phyloP scores from a whole-genome alignment of 2,329 filamentous ascomycete species.

The Colletotrichum sp. region DNA sequence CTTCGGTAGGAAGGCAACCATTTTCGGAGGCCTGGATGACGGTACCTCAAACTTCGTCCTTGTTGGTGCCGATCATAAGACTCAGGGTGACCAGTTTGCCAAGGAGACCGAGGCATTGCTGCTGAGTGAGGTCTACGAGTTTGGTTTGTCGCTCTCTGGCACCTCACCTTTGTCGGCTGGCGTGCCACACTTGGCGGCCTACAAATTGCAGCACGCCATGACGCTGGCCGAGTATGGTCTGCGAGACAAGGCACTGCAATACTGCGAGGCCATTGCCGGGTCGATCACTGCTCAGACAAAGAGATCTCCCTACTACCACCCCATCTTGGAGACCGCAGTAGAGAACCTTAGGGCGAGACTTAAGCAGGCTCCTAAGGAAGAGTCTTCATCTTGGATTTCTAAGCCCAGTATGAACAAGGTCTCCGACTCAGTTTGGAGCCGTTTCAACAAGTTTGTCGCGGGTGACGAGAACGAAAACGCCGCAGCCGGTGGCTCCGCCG shows the following conservation, averaged over 20 bases:
- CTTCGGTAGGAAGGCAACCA: conserved; percentile 73
- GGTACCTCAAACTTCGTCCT: conserved; percentile 79
- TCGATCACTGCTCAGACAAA: conserved; percentile 83
- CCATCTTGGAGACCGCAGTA: conserved; percentile 73
- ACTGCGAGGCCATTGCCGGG: conserved; percentile 83
- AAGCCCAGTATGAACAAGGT: conserved; percentile 97
- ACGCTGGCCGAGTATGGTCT: conserved; percentile 84
- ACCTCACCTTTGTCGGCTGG: conserved; percentile 54
- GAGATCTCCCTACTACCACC: conserved; percentile 85
- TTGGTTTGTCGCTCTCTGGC: conserved; percentile 76
- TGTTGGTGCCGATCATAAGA: conserved; percentile 82
- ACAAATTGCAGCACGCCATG: conserved; percentile 90
- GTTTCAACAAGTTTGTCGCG: conserved; percentile 95
- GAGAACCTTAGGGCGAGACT: conserved; percentile 86
- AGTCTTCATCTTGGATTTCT: conserved; percentile 85
- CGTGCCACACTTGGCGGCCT: conserved; percentile 84
- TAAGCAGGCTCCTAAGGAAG: conserved; percentile 84
- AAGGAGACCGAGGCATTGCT: conserved; percentile 87
- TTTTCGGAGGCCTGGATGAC: conserved; percentile 87
- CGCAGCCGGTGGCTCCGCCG: conserved; percentile 61
- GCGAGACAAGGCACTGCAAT: conserved; percentile 83
- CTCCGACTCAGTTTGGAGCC: conserved; percentile 86
- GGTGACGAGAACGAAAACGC: conserved; percentile 81
- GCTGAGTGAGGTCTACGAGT: conserved; percentile 96
- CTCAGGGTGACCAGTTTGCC: conserved; percentile 72